phyloP scores from a whole-genome alignment of 352 stramenopile species.

The Stramenopiles sp. region DNA sequence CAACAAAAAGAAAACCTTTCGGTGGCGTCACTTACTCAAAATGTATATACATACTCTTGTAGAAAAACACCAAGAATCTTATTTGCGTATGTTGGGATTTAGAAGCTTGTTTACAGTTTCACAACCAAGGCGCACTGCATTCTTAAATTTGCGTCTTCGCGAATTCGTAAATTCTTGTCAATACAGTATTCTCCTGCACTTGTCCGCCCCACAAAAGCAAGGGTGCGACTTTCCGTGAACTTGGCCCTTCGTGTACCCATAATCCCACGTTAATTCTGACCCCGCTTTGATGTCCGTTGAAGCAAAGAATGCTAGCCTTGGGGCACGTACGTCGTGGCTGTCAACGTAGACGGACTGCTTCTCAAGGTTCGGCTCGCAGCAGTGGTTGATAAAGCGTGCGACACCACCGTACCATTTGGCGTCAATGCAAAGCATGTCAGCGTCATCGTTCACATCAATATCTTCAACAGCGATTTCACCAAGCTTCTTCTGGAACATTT shows the following conservation, averaged over 20 bases:
- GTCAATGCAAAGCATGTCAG: conserved; percentile 14
- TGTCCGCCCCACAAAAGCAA: conserved; percentile 21
- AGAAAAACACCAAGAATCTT: too few relatives aligned
- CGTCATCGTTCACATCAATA: neutral
- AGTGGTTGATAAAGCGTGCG: conserved; percentile 27
- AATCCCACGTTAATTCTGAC: conserved; percentile 27
- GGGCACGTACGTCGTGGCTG: conserved; percentile 17
- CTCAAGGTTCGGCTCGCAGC: conserved; percentile 23
- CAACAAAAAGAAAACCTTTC: too few relatives aligned
- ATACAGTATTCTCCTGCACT: conserved; percentile 22
- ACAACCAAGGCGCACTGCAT: too few relatives aligned
- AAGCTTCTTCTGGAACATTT: neutral
- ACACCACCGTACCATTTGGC: conserved; percentile 27
- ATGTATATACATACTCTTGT: too few relatives aligned
- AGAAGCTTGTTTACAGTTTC: too few relatives aligned
- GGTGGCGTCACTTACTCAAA: too few relatives aligned
- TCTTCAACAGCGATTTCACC: neutral
- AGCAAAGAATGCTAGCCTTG: conserved; percentile 23
- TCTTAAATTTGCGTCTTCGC: too few relatives aligned
- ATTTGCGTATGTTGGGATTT: too few relatives aligned
- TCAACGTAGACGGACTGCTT: conserved; percentile 19
- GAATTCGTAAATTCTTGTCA: too few relatives aligned
- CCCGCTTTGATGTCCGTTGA: conserved; percentile 18
- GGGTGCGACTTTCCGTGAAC: conserved; percentile 22
- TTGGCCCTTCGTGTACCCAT: conserved; percentile 22